Percentiles rank a stretch among this genome's conserved stretches.
These are phyloP conservation scores for Penicillium polonicum DNA, from an alignment of 2,329 filamentous ascomycete genomes.

Conservation along the genomic window DNA sequence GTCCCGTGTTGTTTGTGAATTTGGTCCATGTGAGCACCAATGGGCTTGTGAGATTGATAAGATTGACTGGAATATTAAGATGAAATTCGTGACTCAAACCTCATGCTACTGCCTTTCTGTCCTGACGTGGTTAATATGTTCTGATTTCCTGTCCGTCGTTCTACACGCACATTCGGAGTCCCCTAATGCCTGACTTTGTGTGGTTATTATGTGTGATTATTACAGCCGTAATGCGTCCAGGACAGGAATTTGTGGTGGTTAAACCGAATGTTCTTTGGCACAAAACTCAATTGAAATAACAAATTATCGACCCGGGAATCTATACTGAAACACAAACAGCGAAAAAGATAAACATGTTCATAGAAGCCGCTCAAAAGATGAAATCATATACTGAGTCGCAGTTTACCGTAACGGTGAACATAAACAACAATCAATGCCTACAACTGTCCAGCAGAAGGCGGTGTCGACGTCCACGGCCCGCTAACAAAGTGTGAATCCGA, in stretches of 20 bases:
- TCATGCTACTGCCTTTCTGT: neutral
- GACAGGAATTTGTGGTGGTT: neutral
- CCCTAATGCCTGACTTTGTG: too few species aligned
- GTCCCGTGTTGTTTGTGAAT: neutral
- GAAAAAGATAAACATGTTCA: neutral
- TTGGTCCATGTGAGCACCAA: neutral
- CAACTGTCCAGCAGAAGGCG: slow-evolving; percentile 10
- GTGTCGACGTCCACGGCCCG: slow-evolving; percentile 27
- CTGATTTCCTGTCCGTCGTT: neutral
- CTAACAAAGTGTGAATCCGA: slow-evolving; percentile 34
- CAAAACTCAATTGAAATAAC: neutral
- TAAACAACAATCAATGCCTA: neutral
- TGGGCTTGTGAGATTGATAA: too few species aligned
- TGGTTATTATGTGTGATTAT: neutral
- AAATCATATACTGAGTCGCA: neutral
- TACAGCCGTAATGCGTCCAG: neutral
- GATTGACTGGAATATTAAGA: too few species aligned
- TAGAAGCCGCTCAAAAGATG: neutral
- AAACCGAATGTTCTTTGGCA: neutral
- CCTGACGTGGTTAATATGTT: neutral
- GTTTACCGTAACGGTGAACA: neutral
- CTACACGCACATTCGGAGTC: too few species aligned
- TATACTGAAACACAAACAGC: neutral
- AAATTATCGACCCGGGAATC: slow-evolving; percentile 1
- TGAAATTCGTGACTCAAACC: neutral